phyloP scores from a whole-genome alignment of 1,284 basidiomycete genomes.

The Ceratobasidium papillatum region DNA sequence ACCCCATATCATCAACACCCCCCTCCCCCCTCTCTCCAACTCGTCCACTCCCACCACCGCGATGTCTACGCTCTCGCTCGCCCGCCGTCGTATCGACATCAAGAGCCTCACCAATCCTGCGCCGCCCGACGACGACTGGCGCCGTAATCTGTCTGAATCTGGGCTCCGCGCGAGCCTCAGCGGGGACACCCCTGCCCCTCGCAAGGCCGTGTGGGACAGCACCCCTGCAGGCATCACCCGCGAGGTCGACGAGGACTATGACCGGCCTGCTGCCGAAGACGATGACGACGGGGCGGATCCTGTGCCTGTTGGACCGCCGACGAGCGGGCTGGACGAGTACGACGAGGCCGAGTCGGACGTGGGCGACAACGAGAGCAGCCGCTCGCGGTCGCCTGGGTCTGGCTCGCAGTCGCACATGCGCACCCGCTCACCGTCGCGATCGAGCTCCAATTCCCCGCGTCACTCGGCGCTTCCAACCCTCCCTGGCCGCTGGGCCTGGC shows the following conservation, averaged over 20 bases:
- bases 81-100: conserved; percentile 33
- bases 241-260: conserved; percentile 3
- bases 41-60: neutral
- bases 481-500: conserved; percentile 26
- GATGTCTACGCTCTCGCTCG: conserved; percentile 16
- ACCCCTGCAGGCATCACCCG: neutral
- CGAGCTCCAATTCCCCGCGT: conserved; percentile 3
- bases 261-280: neutral
- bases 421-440: conserved; percentile 19
- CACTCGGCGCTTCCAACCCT: conserved; percentile 2
- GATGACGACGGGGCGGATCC: conserved; percentile 3
- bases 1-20: conserved; percentile 3
- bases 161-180: conserved; percentile 27
- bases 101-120: conserved; percentile 30
- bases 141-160: conserved; percentile 17
- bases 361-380: conserved; percentile 23
- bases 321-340: neutral
- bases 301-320: neutral
- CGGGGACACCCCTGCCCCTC: neutral
- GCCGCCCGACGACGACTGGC: conserved; percentile 32
- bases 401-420: neutral
- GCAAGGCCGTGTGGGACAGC: conserved; percentile 30
- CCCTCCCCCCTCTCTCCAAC: neutral
- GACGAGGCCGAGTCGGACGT: conserved; percentile 8
- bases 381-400: neutral